Evolutionary conservation across 1,284 basidiomycete genomes (phyloP), one percentile per base, ranked within the genome.

Genomic region (Agroathelia rolfsii): DNA sequence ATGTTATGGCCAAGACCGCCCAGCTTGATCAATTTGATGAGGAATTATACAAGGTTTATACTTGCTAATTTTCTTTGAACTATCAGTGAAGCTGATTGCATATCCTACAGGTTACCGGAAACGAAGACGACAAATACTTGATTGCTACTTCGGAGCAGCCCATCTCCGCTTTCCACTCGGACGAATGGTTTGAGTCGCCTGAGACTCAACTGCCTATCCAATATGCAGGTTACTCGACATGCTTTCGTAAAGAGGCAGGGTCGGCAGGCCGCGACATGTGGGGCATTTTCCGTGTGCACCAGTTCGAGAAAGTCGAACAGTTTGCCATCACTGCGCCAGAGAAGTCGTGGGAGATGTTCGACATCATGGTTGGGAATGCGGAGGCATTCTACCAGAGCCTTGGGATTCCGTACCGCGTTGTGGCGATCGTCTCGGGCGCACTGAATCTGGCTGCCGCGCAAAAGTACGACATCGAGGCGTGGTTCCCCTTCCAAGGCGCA

Each of bases 241-340:
- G 94, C 58, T 99, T 99, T 81, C 77, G 95, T 29, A 98, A 97
- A 61, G 94, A 99, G 63, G 94, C 94, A 3, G 95, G 94, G 28
- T 85, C 88, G 4, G 89, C 92, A 27, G 95, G 95, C 10, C 83
- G 90, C 37, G 95, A 99, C 51, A 97, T 95, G 63, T 97, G 94
- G 92, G 95, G 94, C 38, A 96, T 97, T 60, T 98, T 98, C 78
- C 87, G 95, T 22, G 93, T 98, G 32, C 95, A 99, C 58, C 95
- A 99, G 61, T 99, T 99, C 48, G 95, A 99, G 62, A 99, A 99
- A 65, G 73, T 99, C 33, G 95, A 99, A 56, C 77, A 95, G 65
- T 98, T 98, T 62, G 82, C 85, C 64, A 74, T 99, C 47, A 96
- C 93, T 14, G 84, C 90, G 34, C 93, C 95, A 1, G 82, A 84